Evolutionary conservation across 2,329 filamentous ascomycete species (phyloP).

Genomic region (Cladorrhinum sp.): DNA sequence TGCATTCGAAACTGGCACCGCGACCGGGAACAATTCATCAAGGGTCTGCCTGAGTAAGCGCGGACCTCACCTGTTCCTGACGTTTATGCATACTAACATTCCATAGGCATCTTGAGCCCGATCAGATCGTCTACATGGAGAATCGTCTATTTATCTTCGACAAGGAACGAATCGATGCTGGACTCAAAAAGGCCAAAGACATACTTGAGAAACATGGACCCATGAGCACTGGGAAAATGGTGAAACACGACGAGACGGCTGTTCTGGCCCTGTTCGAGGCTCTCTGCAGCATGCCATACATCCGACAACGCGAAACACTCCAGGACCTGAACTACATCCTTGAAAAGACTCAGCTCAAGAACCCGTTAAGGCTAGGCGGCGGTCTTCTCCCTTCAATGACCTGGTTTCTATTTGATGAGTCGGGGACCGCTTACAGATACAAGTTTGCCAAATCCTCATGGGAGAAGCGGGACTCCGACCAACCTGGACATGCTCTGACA

Average conservation of each 20-base stretch:
- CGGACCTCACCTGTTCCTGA: constrained; percentile 37
- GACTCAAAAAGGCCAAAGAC: constrained; percentile 49
- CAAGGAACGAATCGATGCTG: constrained; percentile 33
- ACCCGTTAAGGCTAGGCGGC: constrained; percentile 70
- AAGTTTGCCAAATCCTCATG: constrained; percentile 69
- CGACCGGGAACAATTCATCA: constrained; percentile 60
- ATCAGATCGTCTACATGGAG: constrained; percentile 39
- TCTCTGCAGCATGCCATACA: constrained; percentile 77
- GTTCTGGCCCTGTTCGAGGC: constrained; percentile 84
- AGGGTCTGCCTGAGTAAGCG: constrained; percentile 52
- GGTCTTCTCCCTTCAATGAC: constrained; percentile 77
- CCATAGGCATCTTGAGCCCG: constrained; percentile 41
- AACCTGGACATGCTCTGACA: constrained; percentile 46
- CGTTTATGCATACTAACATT: not conserved
- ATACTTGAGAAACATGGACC: constrained; percentile 44
- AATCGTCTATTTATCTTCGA: constrained; percentile 40
- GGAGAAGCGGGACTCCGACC: constrained; percentile 58
- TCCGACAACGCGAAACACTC: constrained; percentile 54
- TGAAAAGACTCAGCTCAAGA: constrained; percentile 72
- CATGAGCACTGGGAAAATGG: constrained; percentile 48
- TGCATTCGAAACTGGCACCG: constrained; percentile 75
- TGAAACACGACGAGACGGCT: constrained; percentile 52
- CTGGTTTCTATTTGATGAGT: constrained; percentile 73
- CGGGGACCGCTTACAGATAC: constrained; percentile 55
- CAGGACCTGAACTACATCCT: constrained; percentile 78